Evolutionary conservation across 2,329 filamentous ascomycete genomes (phyloP).

Genomic region (Didymella pomorum): DNA sequence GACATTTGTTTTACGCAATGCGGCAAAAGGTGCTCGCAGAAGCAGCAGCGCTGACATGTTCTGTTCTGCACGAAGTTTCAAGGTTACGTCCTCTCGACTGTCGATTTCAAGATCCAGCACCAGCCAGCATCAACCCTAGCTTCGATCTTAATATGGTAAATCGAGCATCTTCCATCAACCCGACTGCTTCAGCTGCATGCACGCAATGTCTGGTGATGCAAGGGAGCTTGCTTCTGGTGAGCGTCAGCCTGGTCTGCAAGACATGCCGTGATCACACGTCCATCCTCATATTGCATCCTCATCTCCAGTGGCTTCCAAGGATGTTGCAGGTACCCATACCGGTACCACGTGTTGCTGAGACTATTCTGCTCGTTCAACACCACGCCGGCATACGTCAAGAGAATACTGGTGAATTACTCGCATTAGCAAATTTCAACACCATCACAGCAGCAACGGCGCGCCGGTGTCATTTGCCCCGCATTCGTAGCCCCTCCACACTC

Average conservation of each 20-base stretch:
- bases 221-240: conserved; percentile 2
- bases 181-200: conserved; percentile 7
- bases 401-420: background rate
- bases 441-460: conserved; percentile 6
- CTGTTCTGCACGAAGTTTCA: background rate
- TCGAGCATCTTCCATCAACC: conserved; percentile 5
- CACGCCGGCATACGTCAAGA: conserved; percentile 6
- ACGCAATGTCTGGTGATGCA: conserved; percentile 13
- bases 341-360: no score
- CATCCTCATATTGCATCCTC: background rate
- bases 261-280: conserved; percentile 3
- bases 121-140: conserved; percentile 14
- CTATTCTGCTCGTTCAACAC: no score
- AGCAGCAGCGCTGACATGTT: conserved; percentile 6
- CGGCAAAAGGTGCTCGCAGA: conserved; percentile 1
- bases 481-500: conserved; percentile 3
- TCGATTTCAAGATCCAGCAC: conserved; percentile 13
- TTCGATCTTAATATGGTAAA: conserved; percentile 3
- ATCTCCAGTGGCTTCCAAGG: background rate
- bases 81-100: conserved; percentile 5
- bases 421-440: background rate
- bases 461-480: conserved; percentile 15
- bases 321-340: conserved; percentile 1
- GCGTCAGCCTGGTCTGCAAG: conserved; percentile 1
- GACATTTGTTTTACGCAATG: conserved; percentile 1